Evolutionary conservation across 495 filamentous ascomycete species (phyloP), one percentile per base, ranked within the genome.

Genomic region (Acidomyces sp.): DNA sequence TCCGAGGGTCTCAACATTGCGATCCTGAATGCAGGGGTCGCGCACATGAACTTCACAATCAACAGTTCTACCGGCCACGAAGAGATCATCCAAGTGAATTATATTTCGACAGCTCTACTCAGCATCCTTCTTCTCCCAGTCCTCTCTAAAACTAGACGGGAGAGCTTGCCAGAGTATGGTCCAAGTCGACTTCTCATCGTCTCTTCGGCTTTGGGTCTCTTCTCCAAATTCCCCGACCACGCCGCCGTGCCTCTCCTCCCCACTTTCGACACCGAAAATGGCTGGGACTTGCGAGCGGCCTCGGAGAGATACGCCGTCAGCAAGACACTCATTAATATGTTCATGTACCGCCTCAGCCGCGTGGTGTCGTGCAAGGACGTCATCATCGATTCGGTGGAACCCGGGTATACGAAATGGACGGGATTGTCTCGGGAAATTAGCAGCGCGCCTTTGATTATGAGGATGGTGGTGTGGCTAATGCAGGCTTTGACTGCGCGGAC

Each of bases 11-110:
- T 77, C 2, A 67, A 77, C 42, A 60, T 69, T 6, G 64, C 56
- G 11, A 59, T 75, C 17, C 62, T 74, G 28, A 77, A 77, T 48
- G 70, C 70, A 6, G 73, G 70, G 4, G 4, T 68, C 6, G 23
- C 22, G n/a, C 56, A 56, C 13, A 13, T 56, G 2, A 49, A 44
- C 5, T 68, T 62, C 37, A 39, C 49, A 3, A 48, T 35, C 0
- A 52, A 52, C 11, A 28, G 48, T 0, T 41, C 26, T 4, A 73
- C 69, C 4, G 67, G 66, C 6, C 68, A 75, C 49, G 69, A 72
- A 31, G 47, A 57, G 38, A 52, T 26, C 21, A 40, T 63, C 4
- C 57, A 58, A 31, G 52, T 59, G 25, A 61, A 61, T 35, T 54
- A 53, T 32, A 55, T 74, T 7, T 66, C 63, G 5, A 74, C 65